A percentile compares a stretch with the other conserved stretches of the same genome.
phyloP scores from a whole-genome alignment of 805 yeast genomes.

The Yamadazyma insecticola region DNA sequence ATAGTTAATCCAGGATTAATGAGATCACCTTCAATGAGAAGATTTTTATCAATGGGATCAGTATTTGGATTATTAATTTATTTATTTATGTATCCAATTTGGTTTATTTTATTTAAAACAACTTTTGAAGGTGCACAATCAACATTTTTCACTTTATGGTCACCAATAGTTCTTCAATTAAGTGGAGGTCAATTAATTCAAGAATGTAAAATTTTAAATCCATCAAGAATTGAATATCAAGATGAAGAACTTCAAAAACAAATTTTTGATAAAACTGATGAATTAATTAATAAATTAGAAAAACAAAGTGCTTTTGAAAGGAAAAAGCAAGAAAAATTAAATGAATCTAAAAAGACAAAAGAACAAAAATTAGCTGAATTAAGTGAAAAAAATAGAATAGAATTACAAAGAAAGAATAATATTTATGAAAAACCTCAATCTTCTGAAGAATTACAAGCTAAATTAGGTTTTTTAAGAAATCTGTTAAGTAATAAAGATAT shows the following conservation, averaged over 20 bases:
- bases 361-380: slow-evolving; percentile 15
- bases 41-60: slow-evolving; percentile 74
- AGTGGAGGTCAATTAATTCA: slow-evolving; percentile 69
- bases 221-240: slow-evolving; percentile 58
- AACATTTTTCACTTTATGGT: slow-evolving; percentile 58
- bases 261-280: slow-evolving; percentile 59
- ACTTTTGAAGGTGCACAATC: slow-evolving; percentile 79
- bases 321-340: slow-evolving; percentile 30
- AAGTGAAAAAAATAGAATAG: slow-evolving; percentile 13
- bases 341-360: slow-evolving; percentile 13
- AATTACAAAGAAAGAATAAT: slow-evolving; percentile 17
- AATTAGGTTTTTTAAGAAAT: slow-evolving; percentile 17
- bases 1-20: slow-evolving; percentile 89
- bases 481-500: slow-evolving; percentile 7
- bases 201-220: slow-evolving; percentile 58
- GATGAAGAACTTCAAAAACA: slow-evolving; percentile 57
- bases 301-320: slow-evolving; percentile 67
- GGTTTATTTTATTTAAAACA: slow-evolving; percentile 78
- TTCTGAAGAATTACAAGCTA: slow-evolving; percentile 31
- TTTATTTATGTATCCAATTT: slow-evolving; percentile 68
- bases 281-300: slow-evolving; percentile 57
- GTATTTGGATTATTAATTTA: slow-evolving; percentile 57
- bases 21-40: slow-evolving; percentile 81
- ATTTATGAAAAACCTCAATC: slow-evolving; percentile 29
- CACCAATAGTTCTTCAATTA: slow-evolving; percentile 62